Conservation (phyloP, 441 rosid genomes). For the Gossypium davidsonii region DNA sequence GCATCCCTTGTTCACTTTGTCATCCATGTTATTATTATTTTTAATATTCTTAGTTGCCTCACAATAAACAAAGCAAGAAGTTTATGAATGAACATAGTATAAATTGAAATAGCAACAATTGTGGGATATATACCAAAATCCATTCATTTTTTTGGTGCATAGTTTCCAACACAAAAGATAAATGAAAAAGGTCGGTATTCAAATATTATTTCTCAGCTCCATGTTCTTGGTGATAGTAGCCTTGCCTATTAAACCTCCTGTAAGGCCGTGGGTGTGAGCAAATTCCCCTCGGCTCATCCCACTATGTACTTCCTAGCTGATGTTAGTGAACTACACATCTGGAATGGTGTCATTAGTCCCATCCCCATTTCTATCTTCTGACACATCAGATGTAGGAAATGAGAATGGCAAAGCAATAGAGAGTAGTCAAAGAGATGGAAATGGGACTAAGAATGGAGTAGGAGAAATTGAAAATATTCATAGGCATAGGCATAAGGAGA, state of each 20-base stretch:
- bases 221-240: background rate
- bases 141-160: background rate
- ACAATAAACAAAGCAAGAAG: background rate
- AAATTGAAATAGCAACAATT: background rate
- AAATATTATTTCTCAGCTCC: background rate
- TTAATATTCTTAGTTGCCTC: background rate
- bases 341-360: background rate
- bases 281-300: background rate
- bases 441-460: background rate
- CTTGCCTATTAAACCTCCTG: background rate
- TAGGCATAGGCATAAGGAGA: background rate
- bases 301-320: conserved; percentile 10
- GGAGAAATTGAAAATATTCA: background rate
- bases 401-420: background rate
- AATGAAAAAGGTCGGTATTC: background rate
- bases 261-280: background rate
- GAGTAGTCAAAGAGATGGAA: background rate
- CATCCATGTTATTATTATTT: background rate
- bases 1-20: background rate
- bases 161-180: background rate
- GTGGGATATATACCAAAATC: background rate
- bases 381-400: background rate
- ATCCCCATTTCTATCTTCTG: background rate
- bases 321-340: conserved; percentile 7
- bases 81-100: background rate